These are phyloP conservation scores for Suhomyces emberorum DNA, from an alignment of 805 yeast genomes.

Conservation along the genomic window DNA sequence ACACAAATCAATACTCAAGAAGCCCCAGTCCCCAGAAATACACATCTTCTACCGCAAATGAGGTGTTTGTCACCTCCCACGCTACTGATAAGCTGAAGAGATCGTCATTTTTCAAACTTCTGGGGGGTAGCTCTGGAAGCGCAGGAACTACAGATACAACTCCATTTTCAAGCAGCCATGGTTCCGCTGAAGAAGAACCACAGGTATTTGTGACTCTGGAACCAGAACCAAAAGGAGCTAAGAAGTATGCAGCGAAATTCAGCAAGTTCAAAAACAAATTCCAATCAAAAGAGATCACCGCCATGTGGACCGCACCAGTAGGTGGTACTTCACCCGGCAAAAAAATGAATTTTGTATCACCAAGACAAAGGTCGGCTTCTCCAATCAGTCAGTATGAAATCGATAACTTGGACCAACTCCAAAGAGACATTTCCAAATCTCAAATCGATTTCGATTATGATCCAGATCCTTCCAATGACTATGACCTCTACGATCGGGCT, in stretches of 20 bases:
- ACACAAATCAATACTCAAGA: neutral
- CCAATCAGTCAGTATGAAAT: constrained; percentile 18
- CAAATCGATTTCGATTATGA: constrained; percentile 7
- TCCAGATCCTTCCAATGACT: constrained; percentile 10
- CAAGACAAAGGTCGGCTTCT: constrained; percentile 13
- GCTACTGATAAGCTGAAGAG: constrained; percentile 1
- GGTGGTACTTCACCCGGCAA: neutral
- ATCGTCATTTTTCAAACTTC: neutral
- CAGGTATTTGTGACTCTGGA: constrained; percentile 1
- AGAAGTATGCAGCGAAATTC: constrained; percentile 26
- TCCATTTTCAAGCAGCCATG: constrained; percentile 4
- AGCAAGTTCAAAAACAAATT: constrained; percentile 31
- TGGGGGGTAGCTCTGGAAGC: constrained; percentile 3
- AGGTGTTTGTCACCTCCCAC: constrained; percentile 6
- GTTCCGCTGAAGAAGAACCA: constrained; percentile 1
- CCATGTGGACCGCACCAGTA: constrained; percentile 18
- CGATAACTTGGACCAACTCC: constrained; percentile 8
- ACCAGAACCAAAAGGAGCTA: constrained; percentile 3
- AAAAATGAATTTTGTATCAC: neutral
- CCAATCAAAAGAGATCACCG: constrained; percentile 30
- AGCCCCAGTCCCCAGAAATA: neutral
- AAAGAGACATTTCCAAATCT: constrained; percentile 3
- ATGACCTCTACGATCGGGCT: constrained; percentile 16
- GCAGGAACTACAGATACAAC: constrained; percentile 1
- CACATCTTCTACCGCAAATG: neutral